phyloP scores from a whole-genome alignment of 805 yeast genomes.

The Candida easanensis region DNA sequence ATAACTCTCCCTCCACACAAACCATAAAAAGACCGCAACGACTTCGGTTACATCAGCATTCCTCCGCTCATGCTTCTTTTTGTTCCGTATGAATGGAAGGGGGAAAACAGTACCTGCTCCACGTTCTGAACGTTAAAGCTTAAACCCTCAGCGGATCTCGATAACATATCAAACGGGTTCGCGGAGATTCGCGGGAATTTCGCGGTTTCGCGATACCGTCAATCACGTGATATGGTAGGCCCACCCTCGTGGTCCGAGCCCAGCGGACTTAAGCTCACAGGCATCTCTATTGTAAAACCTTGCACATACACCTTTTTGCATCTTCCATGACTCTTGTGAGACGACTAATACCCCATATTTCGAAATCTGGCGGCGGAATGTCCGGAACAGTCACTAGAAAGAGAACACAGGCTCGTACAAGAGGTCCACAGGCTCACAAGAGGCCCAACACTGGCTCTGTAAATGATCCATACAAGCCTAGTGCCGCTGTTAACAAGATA shows the following conservation, averaged over 20 bases:
- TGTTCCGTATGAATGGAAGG: too few species aligned
- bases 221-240: background rate
- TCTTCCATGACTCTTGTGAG: background rate
- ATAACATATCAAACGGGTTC: background rate
- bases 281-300: background rate
- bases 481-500: conserved; percentile 35
- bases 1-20: too few species aligned
- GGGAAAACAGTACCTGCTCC: too few species aligned
- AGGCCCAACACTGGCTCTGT: conserved; percentile 3
- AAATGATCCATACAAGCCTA: conserved; percentile 6
- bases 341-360: too few species aligned
- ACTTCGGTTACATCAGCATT: too few species aligned
- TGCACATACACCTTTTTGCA: background rate
- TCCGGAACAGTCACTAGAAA: background rate
- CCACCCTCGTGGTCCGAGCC: background rate
- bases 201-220: too few species aligned
- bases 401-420: background rate
- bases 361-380: background rate
- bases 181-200: too few species aligned
- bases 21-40: too few species aligned
- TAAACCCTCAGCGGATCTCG: too few species aligned
- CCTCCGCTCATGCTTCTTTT: too few species aligned
- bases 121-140: too few species aligned
- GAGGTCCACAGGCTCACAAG: conserved; percentile 6
- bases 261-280: background rate